Conservation (phyloP, 352 stramenopile genomes). For the Phytophthora sansomeana region DNA sequence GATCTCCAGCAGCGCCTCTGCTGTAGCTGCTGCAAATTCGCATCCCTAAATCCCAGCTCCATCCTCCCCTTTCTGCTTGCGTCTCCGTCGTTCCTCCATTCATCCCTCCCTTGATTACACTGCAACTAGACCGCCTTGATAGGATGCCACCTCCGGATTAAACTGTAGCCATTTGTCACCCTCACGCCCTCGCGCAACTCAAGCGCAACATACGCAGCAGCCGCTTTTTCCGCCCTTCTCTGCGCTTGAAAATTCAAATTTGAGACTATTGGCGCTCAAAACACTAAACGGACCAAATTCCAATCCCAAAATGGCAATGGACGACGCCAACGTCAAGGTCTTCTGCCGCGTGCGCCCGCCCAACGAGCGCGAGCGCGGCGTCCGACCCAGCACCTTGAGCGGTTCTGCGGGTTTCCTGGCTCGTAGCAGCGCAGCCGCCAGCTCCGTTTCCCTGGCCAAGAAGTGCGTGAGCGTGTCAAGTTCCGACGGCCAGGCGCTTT, state of each 20-base stretch:
- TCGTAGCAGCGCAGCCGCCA: constrained; percentile 12
- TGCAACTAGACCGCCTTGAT: constrained; percentile 17
- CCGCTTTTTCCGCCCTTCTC: background rate
- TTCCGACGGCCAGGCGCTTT: constrained; percentile 61
- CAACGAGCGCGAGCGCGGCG: constrained; percentile 75
- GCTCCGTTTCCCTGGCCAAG: constrained; percentile 48
- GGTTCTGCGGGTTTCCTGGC: constrained; percentile 29
- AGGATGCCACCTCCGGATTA: constrained; percentile 20
- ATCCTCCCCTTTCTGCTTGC: constrained; percentile 9
- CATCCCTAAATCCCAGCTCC: constrained; percentile 22
- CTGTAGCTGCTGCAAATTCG: constrained; percentile 38
- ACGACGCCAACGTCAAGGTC: constrained; percentile 81
- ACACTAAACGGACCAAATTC: constrained; percentile 4
- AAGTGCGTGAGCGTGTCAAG: constrained; percentile 70
- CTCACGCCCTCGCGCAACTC: no score
- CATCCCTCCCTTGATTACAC: constrained; percentile 28
- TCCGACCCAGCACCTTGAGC: constrained; percentile 1
- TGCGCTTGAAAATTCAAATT: constrained; percentile 20
- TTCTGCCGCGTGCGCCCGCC: constrained; percentile 88
- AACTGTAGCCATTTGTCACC: constrained; percentile 1
- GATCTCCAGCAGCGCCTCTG: constrained; percentile 23
- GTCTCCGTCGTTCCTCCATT: constrained; percentile 10
- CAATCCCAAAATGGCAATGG: constrained; percentile 18
- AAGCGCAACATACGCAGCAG: no score
- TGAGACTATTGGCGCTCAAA: background rate